Evolutionary conservation across 495 filamentous ascomycete species (phyloP).

Genomic region (Amphirosellinia nigrospora): DNA sequence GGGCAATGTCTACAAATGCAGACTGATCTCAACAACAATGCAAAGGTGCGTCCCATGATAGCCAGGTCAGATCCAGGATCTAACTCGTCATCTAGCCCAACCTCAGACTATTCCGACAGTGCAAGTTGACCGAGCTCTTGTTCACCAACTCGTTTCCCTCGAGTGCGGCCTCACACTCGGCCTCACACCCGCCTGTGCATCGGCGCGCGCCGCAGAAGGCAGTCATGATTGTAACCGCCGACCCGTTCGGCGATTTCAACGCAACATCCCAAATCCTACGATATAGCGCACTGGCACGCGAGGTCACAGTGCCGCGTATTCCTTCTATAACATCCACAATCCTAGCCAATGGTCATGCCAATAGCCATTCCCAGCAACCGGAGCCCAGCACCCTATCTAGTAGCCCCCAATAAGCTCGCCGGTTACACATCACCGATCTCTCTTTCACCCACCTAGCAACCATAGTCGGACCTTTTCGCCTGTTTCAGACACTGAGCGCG

Average conservation of each 20-base stretch:
- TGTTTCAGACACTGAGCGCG: constrained; percentile 59
- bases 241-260: constrained; percentile 93
- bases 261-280: constrained; percentile 95
- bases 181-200: constrained; percentile 49
- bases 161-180: constrained; percentile 51
- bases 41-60: constrained; percentile 64
- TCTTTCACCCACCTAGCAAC: constrained; percentile 50
- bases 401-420: constrained; percentile 46
- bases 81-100: constrained; percentile 61
- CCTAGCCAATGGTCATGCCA: constrained; percentile 39
- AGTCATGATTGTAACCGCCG: constrained; percentile 95
- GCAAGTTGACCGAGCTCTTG: constrained; percentile 93
- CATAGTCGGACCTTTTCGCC: constrained; percentile 45
- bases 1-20: constrained; percentile 98
- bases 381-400: constrained; percentile 40
- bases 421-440: constrained; percentile 37
- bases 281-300: constrained; percentile 90
- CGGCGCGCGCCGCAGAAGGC: constrained; percentile 75
- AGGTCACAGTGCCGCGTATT: constrained; percentile 89
- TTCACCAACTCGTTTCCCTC: constrained; percentile 95
- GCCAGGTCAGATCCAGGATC: not conserved
- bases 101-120: constrained; percentile 90
- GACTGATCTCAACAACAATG: constrained; percentile 72
- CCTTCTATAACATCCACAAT: constrained; percentile 69
- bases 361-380: constrained; percentile 56